Base-by-base conservation (phyloP, 176 grass and related monocot genomes). In the Ananas comosus region DNA sequence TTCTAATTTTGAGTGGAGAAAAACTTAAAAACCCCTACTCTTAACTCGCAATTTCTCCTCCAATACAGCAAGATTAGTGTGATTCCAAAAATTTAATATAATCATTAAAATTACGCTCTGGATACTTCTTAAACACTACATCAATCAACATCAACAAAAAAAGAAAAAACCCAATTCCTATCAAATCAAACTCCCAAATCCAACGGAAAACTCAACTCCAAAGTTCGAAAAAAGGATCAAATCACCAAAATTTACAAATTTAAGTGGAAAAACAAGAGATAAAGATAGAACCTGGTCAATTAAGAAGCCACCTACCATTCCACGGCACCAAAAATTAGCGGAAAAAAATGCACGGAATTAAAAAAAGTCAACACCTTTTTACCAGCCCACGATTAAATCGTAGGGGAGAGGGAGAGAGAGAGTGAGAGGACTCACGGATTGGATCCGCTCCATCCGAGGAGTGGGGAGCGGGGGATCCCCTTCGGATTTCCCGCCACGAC, bases 361-460 rank as follows among this genome's bases (percentile, higher is more conserved):
- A 7, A 42, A 42, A 42, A 42, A 8, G 33, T 6, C 33, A 42
- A 42, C 33, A 7, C 33, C 33, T 42, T 42, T 42, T 42, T 42
- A 42, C 33, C 5, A 42, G 33, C 6, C 33, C 33, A 42, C 4
- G 33, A 42, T 42, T 42, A 4, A 42, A 42, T 7, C 0, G 33
- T 1, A 42, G 6, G 33, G 6, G 33, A 42, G 33, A 42, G 33
- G 22, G 16, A 16, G 56, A 61, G 11, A 18, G 1, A 22, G 28
- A 48, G 18, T 50, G 59, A 56, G 13, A 53, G 48, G 77, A 8
- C 77, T 79, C 71, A 79, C 77, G 59, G 61, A 50, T 52, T 58
- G 57, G 57, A 72, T 56, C 11, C 57, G 53, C 67, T 79, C 77
- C 77, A 79, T 79, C 19, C 23, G 67, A 7, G 19, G 57, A 53